Percentiles rank a stretch among this genome's conserved stretches.
These are phyloP conservation scores for Clarireedia hainanense DNA, from an alignment of 2,329 filamentous ascomycete genomes.

Conservation along the genomic window DNA sequence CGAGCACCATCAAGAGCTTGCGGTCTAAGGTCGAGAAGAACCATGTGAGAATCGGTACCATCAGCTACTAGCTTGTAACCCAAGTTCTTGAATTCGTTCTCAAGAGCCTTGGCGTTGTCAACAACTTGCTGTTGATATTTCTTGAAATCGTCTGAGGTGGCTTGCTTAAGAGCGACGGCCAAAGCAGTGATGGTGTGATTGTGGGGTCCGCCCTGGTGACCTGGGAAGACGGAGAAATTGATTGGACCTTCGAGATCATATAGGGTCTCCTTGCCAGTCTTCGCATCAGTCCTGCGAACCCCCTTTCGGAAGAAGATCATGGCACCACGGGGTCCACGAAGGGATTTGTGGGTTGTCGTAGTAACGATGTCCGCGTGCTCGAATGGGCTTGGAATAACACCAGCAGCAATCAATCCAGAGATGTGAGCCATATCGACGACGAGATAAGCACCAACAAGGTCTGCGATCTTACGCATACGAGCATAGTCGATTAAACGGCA, in stretches of 20 bases:
- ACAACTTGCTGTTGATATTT: conserved; percentile 90
- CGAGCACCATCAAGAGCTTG: conserved; percentile 84
- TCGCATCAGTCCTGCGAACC: conserved; percentile 79
- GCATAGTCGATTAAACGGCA: conserved; percentile 95
- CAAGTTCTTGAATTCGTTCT: conserved; percentile 73
- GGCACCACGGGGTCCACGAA: conserved; percentile 91
- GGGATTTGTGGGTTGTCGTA: conserved; percentile 98
- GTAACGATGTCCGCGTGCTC: conserved; percentile 91
- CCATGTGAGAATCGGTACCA: conserved; percentile 96
- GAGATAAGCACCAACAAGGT: conserved; percentile 88
- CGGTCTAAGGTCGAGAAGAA: conserved; percentile 87
- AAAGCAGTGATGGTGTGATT: conserved; percentile 99
- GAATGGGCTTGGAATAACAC: conserved; percentile 91
- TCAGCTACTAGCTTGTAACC: conserved; percentile 93
- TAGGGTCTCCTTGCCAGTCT: conserved; percentile 80
- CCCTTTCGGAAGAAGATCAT: conserved; percentile 99
- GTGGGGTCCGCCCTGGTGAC: conserved; percentile 96
- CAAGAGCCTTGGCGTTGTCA: conserved; percentile 86
- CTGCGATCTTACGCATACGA: conserved; percentile 92
- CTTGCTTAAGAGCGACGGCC: conserved; percentile 91
- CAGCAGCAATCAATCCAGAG: conserved; percentile 87
- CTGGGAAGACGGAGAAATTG: conserved; percentile 98
- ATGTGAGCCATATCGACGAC: conserved; percentile 99
- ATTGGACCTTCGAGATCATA: conserved; percentile 95
- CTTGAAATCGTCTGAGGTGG: conserved; percentile 82